A percentile compares a stretch with the other conserved stretches of the same genome.
phyloP scores from a whole-genome alignment of 2,329 filamentous ascomycete genomes.

The Penicillium sp. region DNA sequence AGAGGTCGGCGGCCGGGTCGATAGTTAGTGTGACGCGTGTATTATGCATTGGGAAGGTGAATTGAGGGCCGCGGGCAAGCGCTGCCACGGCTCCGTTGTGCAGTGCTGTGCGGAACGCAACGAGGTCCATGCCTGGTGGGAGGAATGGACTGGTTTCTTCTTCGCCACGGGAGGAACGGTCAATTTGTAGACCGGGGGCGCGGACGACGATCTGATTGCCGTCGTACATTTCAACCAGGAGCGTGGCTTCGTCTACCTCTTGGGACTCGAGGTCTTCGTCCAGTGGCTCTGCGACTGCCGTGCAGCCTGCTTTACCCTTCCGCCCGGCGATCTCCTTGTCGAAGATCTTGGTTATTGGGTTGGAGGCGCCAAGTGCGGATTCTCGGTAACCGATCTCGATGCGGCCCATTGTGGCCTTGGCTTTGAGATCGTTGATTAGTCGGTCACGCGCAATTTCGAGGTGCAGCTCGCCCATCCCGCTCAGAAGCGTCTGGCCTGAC shows the following conservation, averaged over 20 bases:
- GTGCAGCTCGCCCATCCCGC: slow-evolving; percentile 93
- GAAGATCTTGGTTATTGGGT: slow-evolving; percentile 54
- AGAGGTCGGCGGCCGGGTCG: slow-evolving; percentile 56
- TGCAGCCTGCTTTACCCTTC: slow-evolving; percentile 66
- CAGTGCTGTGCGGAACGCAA: slow-evolving; percentile 48
- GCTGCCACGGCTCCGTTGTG: slow-evolving; percentile 75
- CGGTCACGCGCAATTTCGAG: slow-evolving; percentile 85
- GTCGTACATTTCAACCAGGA: slow-evolving; percentile 47
- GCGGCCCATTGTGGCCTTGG: slow-evolving; percentile 70
- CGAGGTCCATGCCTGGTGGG: slow-evolving; percentile 46
- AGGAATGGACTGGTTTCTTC: slow-evolving; percentile 42
- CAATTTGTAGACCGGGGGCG: slow-evolving; percentile 43
- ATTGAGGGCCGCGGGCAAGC: slow-evolving; percentile 71
- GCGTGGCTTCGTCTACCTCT: slow-evolving; percentile 19
- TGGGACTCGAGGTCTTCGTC: slow-evolving; percentile 20
- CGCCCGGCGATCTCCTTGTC: slow-evolving; percentile 75
- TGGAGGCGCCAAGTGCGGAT: slow-evolving; percentile 54
- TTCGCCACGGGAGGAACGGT: slow-evolving; percentile 30
- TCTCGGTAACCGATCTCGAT: slow-evolving; percentile 96
- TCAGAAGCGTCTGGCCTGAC: slow-evolving; percentile 83
- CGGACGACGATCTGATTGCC: slow-evolving; percentile 60
- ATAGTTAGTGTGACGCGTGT: slow-evolving; percentile 63
- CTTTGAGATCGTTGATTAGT: slow-evolving; percentile 80
- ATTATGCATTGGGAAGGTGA: slow-evolving; percentile 69
- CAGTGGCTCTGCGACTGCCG: slow-evolving; percentile 57